Percentiles rank a stretch among this genome's conserved stretches.
These are phyloP conservation scores for Penicillium cosmopolitanum DNA, from an alignment of 495 filamentous ascomycete genomes.

Conservation along the genomic window DNA sequence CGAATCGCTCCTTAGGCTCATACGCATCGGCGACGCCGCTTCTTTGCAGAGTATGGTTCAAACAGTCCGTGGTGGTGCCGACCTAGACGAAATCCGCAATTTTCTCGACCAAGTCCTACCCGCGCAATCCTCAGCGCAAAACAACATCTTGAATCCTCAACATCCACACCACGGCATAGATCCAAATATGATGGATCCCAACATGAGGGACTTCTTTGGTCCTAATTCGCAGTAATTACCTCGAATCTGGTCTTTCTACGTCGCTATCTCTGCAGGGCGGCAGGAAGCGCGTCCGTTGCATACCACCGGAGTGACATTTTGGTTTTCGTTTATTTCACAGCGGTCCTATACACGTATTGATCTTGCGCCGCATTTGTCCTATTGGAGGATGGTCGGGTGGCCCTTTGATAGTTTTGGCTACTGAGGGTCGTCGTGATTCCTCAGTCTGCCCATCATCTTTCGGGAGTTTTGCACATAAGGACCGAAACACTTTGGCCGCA, in stretches of 20 bases:
- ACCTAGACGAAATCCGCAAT: too few species aligned
- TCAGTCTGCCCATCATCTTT: not conserved
- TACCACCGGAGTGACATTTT: conserved; percentile 19
- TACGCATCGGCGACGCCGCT: conserved; percentile 28
- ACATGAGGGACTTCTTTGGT: conserved; percentile 16
- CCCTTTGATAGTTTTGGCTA: not conserved
- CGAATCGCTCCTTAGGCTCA: conserved; percentile 32
- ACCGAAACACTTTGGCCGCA: not conserved
- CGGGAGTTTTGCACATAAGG: not conserved
- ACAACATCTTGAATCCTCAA: not conserved
- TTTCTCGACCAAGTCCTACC: not conserved
- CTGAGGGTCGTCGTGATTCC: not conserved
- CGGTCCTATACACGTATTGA: conserved; percentile 13
- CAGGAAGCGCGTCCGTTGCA: conserved; percentile 14
- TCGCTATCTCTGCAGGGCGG: not conserved
- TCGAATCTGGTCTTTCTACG: not conserved
- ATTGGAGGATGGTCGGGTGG: conserved; percentile 5
- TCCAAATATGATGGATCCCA: conserved; percentile 18
- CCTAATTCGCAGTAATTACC: conserved; percentile 4
- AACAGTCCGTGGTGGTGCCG: conserved; percentile 30
- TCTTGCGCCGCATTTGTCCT: conserved; percentile 5
- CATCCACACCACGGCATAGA: conserved; percentile 8
- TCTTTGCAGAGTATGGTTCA: conserved; percentile 30
- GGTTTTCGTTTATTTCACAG: conserved; percentile 2
- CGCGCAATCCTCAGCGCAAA: not conserved